Base-by-base conservation (phyloP, 257 asterid genomes). In the Eustoma russellianum region DNA sequence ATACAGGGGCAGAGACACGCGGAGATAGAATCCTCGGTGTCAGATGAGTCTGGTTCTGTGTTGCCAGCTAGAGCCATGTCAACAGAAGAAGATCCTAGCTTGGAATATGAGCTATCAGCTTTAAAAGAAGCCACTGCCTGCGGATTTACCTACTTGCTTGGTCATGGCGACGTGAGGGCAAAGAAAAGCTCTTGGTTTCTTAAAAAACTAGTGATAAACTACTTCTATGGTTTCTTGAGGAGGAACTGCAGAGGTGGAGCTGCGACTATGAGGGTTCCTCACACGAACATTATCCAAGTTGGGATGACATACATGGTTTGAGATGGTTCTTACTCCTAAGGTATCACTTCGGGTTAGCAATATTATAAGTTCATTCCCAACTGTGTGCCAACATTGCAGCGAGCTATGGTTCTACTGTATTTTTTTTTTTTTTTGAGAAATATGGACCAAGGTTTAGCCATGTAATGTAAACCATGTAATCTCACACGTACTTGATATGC, bases 251-350 rank as follows among this genome's bases (percentile, higher is more conserved):
- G 99, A 45, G 97, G 94, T 9, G 95, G 97, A 13, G 81, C 87
- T 48, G 99, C 99, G 1, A 88, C 91, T 0, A 71, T 92, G 94
- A 81, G 69, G 53, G 97, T 85, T 46, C 99, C 99, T 65, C 97
- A 85, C 56, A 79, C 73, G 79, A 78, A 85, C 50, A 69, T 88
- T 9, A 76, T 92, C 48, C 83, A 73, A 70, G 99, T 92, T 53
- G 79, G 91, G 33, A 83, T 79, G 84, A 88, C 95, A 14, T 85
- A 83, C 56, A 85, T 85, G 97, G 99, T 92, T 24, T 88, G 82
- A 85, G 62, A 35, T 56, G 38, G 9, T 14, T 13, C 52, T 16
- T 19, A 16, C 33, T 38, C 16, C 9, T 17, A 13, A 48, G 18
- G 14, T 61, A 35, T 7, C 41, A 1, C 7, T 13, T 11, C 41